Evolutionary conservation across 306 rosid genomes (phyloP), one percentile per base, ranked within the genome.

Genomic region (Urtica urens): DNA sequence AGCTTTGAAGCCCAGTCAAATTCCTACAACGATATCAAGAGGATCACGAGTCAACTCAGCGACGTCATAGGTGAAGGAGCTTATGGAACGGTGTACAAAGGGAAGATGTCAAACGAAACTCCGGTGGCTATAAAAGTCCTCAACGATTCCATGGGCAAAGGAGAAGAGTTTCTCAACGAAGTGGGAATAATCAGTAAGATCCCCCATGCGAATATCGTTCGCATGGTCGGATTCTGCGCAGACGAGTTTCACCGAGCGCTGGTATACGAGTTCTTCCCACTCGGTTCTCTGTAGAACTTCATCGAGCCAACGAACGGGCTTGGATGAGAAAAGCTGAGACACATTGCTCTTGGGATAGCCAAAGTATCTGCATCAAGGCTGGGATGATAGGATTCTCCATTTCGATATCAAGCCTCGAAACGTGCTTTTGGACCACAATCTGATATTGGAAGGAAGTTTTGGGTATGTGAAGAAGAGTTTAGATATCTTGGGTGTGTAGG

Each of bases 121-220:
- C 13, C 11, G 19, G 56, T 51, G 6, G 56, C 56, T 1, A 43
- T 33, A 1, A 33, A 51, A 31, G 56, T 63, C 38, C 58, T 68
- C 11, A 64, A 49, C 30, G 33, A 24, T n/a, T 26, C 65, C 37
- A 55, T 38, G 0, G 46, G 43, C 15, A 64, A 73, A 23, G 71
- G 68, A 0, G 71, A 64, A 46, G 72, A 68, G 59, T 64, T 73
- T 30, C 63, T 73, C 44, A 73, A 68, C 39, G 72, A 73, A 46
- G 60, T 73, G 61, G 65, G 67, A 46, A 51, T 59, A 3, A 59
- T 64, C 52, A 48, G 72, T 23, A 55, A 24, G 34, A 73, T 73
- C 38, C 71, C 67, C 47, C 72, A 68, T 24, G 51, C 64, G 45
- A 68, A 23, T 22, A 62, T 68, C 20, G 68, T 47, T 12, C 65